A percentile compares a stretch with the other conserved stretches of the same genome.
Evolutionary conservation across 352 stramenopile species (phyloP).

Genomic region (Globisporangium uncinulatum): DNA sequence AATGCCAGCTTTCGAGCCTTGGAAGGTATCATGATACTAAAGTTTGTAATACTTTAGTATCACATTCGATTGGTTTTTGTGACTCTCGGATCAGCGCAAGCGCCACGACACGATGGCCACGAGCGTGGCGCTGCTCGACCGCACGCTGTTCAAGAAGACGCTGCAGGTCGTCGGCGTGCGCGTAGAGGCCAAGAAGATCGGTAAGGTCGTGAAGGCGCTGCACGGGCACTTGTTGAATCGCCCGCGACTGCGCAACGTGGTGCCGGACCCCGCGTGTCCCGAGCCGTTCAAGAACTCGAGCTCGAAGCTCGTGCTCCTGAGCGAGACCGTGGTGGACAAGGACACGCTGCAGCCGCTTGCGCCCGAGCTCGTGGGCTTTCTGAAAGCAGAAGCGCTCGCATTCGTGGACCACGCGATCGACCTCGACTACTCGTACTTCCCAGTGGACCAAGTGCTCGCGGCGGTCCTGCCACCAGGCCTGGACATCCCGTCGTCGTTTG

Average conservation of each 20-base stretch:
- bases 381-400: slow-evolving; percentile 49
- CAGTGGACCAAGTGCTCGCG: slow-evolving; percentile 76
- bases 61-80: too few relatives aligned
- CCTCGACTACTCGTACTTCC: slow-evolving; percentile 76
- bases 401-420: slow-evolving; percentile 65
- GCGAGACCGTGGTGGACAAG: slow-evolving; percentile 49
- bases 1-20: too few relatives aligned
- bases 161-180: slow-evolving; percentile 64
- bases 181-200: slow-evolving; percentile 80
- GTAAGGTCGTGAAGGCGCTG: slow-evolving; percentile 58
- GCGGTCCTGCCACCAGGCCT: slow-evolving; percentile 75
- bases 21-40: too few relatives aligned
- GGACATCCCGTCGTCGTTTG: slow-evolving; percentile 93
- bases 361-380: slow-evolving; percentile 44
- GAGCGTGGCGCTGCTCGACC: slow-evolving; percentile 41
- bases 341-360: slow-evolving; percentile 47
- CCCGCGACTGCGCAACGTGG: slow-evolving; percentile 68
- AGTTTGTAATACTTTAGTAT: too few relatives aligned
- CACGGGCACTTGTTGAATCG: slow-evolving; percentile 70
- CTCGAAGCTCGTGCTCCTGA: slow-evolving; percentile 69
- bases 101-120: slow-evolving; percentile 10
- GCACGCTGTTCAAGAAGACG: slow-evolving; percentile 64
- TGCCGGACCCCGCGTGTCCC: slow-evolving; percentile 54
- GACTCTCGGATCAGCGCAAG: not conserved
- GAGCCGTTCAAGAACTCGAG: slow-evolving; percentile 58